Percentiles rank a stretch among this genome's conserved stretches.
Conservation (phyloP, 192 early-diverging fungal species). For the Mortierella hygrophila region DNA sequence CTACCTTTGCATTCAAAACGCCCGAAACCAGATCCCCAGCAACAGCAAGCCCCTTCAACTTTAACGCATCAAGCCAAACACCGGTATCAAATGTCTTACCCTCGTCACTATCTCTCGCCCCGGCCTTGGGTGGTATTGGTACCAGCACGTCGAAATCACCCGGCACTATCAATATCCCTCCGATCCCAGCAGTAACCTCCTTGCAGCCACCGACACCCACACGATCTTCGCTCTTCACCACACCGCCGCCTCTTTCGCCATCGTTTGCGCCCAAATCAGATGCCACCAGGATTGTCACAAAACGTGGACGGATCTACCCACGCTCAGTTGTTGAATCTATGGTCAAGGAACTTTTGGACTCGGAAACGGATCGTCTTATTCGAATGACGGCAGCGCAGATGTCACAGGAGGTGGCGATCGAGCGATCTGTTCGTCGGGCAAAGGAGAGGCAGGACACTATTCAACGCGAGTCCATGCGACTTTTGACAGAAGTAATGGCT, state of each 20-base stretch:
- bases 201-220: neutral
- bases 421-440: slow-evolving; percentile 32
- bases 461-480: neutral
- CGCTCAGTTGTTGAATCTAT: slow-evolving; percentile 29
- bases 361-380: slow-evolving; percentile 21
- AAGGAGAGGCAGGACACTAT: slow-evolving; percentile 18
- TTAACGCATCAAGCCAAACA: neutral
- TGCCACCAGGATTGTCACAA: slow-evolving; percentile 23
- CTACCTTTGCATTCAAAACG: neutral
- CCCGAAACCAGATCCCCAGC: neutral
- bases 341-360: slow-evolving; percentile 14
- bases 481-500: slow-evolving; percentile 9
- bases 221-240: neutral
- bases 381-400: slow-evolving; percentile 29
- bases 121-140: neutral
- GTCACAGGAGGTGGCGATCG: slow-evolving; percentile 16
- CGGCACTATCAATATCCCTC: neutral
- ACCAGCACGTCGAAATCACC: neutral
- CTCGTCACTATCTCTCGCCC: neutral
- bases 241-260: neutral
- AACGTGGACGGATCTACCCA: slow-evolving; percentile 32
- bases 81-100: neutral
- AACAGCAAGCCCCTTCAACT: slow-evolving; percentile 3
- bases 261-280: slow-evolving; percentile 28
- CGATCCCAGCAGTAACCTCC: neutral